Conservation (phyloP, 129 eudicot species). For the Glebionis coronaria region DNA sequence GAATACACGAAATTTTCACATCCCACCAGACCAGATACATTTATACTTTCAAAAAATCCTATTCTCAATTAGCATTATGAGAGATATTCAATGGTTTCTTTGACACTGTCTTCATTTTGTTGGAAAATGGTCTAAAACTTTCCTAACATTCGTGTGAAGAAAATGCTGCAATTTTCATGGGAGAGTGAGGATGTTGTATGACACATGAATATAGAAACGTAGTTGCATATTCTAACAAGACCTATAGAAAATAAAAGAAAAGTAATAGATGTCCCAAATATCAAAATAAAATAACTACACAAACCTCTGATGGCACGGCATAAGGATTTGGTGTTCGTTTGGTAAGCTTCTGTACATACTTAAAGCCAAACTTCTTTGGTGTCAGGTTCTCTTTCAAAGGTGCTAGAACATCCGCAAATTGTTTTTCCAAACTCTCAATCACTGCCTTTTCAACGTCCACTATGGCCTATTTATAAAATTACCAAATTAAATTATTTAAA, state of each 20-base stretch:
- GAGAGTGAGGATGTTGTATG: background rate
- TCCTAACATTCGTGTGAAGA: background rate
- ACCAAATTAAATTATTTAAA: conserved; percentile 16
- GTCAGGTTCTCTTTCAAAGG: conserved; percentile 61
- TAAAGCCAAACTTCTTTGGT: conserved; percentile 62
- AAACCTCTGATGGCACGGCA: conserved; percentile 60
- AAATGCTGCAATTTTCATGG: background rate
- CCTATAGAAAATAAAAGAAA: background rate
- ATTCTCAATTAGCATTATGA: background rate
- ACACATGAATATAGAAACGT: background rate
- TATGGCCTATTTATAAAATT: conserved; percentile 44
- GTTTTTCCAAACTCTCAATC: conserved; percentile 61
- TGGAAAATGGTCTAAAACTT: background rate
- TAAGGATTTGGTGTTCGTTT: conserved; percentile 51
- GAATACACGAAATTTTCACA: background rate
- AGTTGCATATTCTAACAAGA: background rate
- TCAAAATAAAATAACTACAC: background rate
- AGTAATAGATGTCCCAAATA: background rate
- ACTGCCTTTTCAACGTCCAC: conserved; percentile 64
- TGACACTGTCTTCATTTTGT: background rate
- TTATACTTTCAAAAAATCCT: no score
- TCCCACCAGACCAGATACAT: background rate
- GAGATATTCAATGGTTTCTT: background rate
- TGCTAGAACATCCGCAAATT: conserved; percentile 53
- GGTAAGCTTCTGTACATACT: conserved; percentile 61